A percentile compares a stretch with the other conserved stretches of the same genome.
phyloP scores from a whole-genome alignment of 2,329 filamentous ascomycete species.

The Aspergillus sp. region DNA sequence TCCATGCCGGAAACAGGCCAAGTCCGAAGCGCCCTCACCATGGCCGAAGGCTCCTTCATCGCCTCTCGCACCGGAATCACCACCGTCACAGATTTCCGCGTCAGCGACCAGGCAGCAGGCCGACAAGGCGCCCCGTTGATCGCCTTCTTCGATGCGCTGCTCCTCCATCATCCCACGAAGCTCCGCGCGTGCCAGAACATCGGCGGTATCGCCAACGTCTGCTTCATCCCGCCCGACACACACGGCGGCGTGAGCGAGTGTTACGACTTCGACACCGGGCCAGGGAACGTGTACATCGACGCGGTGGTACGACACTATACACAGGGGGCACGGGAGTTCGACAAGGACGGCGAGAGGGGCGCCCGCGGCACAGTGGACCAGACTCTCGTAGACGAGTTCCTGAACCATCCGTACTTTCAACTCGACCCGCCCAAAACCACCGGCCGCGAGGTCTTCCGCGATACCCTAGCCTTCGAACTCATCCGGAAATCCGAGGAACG shows the following conservation, averaged over 20 bases:
- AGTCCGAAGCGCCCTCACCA: conserved; percentile 51
- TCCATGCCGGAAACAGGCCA: conserved; percentile 53
- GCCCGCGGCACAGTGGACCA: conserved; percentile 51
- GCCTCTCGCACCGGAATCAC: conserved; percentile 58
- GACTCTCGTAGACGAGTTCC: conserved; percentile 53
- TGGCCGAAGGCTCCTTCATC: conserved; percentile 59
- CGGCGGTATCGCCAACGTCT: conserved; percentile 61
- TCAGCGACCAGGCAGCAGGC: conserved; percentile 57
- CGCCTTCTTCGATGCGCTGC: conserved; percentile 57
- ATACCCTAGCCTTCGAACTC: too few species aligned
- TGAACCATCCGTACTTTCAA: conserved; percentile 52
- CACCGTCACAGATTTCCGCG: conserved; percentile 58
- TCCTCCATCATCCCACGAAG: conserved; percentile 58
- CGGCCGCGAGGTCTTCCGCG: conserved; percentile 56
- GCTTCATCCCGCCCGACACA: conserved; percentile 54
- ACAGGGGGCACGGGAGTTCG: conserved; percentile 50
- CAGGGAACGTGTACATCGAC: conserved; percentile 58
- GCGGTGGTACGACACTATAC: conserved; percentile 57
- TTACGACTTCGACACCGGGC: conserved; percentile 57
- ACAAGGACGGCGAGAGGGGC: conserved; percentile 54
- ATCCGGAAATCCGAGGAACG: too few species aligned
- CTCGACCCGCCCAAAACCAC: conserved; percentile 57
- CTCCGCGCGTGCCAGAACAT: conserved; percentile 62
- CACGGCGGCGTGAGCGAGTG: conserved; percentile 42
- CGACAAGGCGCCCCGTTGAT: conserved; percentile 57